These are phyloP conservation scores for Talaromyces sp. DNA, from an alignment of 2,329 filamentous ascomycete genomes.

Conservation along the genomic window DNA sequence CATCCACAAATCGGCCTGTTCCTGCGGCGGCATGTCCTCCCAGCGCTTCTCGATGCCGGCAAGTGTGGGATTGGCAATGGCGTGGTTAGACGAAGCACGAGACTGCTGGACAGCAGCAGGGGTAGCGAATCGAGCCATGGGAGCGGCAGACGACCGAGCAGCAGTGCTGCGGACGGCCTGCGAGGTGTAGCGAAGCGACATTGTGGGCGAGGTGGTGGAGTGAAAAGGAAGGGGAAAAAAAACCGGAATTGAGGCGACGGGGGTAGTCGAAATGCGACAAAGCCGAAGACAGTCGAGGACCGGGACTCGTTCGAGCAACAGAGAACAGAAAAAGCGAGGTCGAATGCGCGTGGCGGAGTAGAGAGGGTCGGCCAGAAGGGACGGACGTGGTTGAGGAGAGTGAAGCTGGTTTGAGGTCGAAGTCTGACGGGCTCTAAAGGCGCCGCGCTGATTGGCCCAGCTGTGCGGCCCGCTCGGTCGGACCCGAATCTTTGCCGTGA, in stretches of 20 bases:
- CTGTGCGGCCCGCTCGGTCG: conserved; percentile 3
- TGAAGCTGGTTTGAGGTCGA: conserved; percentile 34
- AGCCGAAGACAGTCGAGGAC: background rate
- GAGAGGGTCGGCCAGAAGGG: conserved; percentile 7
- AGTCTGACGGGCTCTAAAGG: conserved; percentile 24
- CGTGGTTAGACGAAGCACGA: conserved; percentile 65
- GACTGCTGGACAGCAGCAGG: conserved; percentile 44
- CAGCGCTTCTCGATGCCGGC: conserved; percentile 99
- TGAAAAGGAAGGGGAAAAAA: conserved; percentile 14
- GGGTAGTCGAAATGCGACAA: background rate
- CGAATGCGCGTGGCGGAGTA: conserved; percentile 3
- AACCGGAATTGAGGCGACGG: background rate
- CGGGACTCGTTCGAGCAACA: background rate
- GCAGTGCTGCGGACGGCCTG: conserved; percentile 40
- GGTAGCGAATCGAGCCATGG: conserved; percentile 34
- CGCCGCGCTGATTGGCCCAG: conserved; percentile 28
- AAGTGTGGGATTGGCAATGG: conserved; percentile 95
- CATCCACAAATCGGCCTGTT: conserved; percentile 99
- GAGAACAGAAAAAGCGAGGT: conserved; percentile 1
- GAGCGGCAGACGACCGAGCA: conserved; percentile 27
- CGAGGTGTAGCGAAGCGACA: conserved; percentile 42
- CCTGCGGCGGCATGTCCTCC: conserved; percentile 95
- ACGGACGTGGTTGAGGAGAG: conserved; percentile 21
- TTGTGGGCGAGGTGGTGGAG: conserved; percentile 29
- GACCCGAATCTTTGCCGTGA: conserved; percentile 11